Evolutionary conservation across 1,284 basidiomycete genomes (phyloP), one percentile per base, ranked within the genome.

Genomic region (Trichosporon sp.): DNA sequence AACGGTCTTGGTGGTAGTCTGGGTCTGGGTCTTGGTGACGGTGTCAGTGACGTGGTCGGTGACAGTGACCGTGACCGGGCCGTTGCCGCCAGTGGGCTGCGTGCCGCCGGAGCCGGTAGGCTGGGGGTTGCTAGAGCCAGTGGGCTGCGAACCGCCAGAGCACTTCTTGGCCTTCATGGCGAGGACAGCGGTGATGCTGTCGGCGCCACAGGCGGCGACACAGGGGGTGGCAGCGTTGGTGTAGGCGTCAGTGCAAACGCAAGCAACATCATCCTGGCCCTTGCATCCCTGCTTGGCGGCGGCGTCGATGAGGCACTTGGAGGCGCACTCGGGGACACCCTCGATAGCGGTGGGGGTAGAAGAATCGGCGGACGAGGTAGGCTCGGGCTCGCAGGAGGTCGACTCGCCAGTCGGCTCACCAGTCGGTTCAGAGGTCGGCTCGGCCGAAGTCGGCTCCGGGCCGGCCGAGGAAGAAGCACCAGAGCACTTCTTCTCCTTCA

Each of bases 191-290:
- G 46, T 6, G 26, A 70, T 21, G 61, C 67, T 65, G 32, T 21
- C 48, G 38, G 48, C 2, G 21, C 70, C 63, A 11, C 61, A 65
- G 0, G 61, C 12, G 4, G 40, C 35, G 4, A 71, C 7, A 21
- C 70, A 71, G 14, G 63, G 8, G 5, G 70, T 54, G 1, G 37
- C 70, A 3, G 38, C 61, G 21, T 2, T 5, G 37, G 31, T 21
- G 70, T 37, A 71, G 12, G 19, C 66, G 2, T 65, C 21, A 11
- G 48, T 46, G 38, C 70, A 71, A 7, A 68, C 12, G 37, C 70
- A 70, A 7, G 46, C 35, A 2, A 16, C 43, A 66, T 70, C 70
- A 61, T 37, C 14, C 11, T 37, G 46, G n/a, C 43, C 66, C 35
- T 38, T 54, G 66, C 70, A 70, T 2, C 32, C 26, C 7, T 54